phyloP scores from a whole-genome alignment of 139 green algal genomes.

The Picochlorum sp. region DNA sequence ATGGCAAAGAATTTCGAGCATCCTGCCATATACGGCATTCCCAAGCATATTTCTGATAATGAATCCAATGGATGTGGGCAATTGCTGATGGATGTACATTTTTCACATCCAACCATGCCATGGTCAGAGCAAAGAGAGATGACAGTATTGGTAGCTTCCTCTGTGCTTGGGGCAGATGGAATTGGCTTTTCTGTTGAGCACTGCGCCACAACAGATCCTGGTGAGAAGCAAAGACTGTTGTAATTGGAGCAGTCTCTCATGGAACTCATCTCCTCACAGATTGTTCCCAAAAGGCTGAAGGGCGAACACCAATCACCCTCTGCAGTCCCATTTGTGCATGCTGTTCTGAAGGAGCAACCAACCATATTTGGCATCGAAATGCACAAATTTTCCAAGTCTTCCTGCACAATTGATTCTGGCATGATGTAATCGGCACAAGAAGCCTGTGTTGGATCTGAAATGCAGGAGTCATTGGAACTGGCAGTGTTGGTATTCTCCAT shows the following conservation, averaged over 20 bases:
- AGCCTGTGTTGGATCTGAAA: conserved; percentile 3
- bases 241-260: conserved; percentile 17
- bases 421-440: conserved; percentile 12
- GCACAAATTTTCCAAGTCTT: conserved; percentile 16
- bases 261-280: conserved; percentile 22
- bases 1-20: conserved; percentile 14
- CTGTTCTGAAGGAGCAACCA: conserved; percentile 19
- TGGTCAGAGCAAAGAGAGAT: conserved; percentile 2
- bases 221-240: conserved; percentile 16
- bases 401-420: background rate
- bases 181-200: conserved; percentile 9
- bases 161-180: conserved; percentile 5
- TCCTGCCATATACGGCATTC: conserved; percentile 13
- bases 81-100: conserved; percentile 9
- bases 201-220: conserved; percentile 17
- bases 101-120: conserved; percentile 11
- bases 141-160: conserved; percentile 8
- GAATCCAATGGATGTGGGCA: conserved; percentile 17
- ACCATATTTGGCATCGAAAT: conserved; percentile 18
- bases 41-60: conserved; percentile 12
- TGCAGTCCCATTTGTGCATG: conserved; percentile 13
- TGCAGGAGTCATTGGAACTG: conserved; percentile 1
- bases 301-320: conserved; percentile 17
- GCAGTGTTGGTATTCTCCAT: background rate
- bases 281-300: conserved; percentile 15